phyloP scores from a whole-genome alignment of 2,329 filamentous ascomycete genomes.

The Ascosphaera apis region DNA sequence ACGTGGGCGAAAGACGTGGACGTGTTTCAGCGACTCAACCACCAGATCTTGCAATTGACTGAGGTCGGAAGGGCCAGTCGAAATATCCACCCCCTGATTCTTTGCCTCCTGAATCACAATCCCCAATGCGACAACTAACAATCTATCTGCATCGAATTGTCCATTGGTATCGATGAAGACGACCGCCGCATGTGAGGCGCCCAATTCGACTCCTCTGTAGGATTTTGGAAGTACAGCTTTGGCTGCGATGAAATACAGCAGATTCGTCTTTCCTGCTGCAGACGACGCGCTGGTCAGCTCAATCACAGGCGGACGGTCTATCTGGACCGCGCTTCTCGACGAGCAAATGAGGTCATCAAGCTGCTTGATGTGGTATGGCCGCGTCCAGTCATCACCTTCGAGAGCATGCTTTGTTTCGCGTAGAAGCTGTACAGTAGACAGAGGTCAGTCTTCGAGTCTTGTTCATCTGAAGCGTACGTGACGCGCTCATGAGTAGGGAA shows the following conservation, averaged over 20 bases:
- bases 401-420: slow-evolving; percentile 8
- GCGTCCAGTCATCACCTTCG: slow-evolving; percentile 3
- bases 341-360: slow-evolving; percentile 22
- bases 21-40: slow-evolving; percentile 25
- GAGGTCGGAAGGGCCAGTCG: too few relatives aligned
- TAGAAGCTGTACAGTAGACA: slow-evolving; percentile 9
- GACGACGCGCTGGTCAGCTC: slow-evolving; percentile 30
- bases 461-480: not conserved
- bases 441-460: not conserved
- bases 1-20: slow-evolving; percentile 35
- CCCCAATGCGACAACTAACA: slow-evolving; percentile 14
- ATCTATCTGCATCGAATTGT: slow-evolving; percentile 28
- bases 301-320: slow-evolving; percentile 18
- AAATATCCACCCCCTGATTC: too few relatives aligned
- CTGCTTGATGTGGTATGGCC: slow-evolving; percentile 19
- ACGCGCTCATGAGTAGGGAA: slow-evolving; percentile 1
- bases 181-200: slow-evolving; percentile 26
- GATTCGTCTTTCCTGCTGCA: slow-evolving; percentile 32
- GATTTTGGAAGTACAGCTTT: slow-evolving; percentile 26
- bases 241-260: slow-evolving; percentile 33
- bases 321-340: too few relatives aligned
- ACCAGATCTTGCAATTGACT: slow-evolving; percentile 1
- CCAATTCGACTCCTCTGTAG: slow-evolving; percentile 12
- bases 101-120: slow-evolving; percentile 9
- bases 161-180: slow-evolving; percentile 33